Percentiles rank a stretch among this genome's conserved stretches.
phyloP scores from a whole-genome alignment of 2,329 filamentous ascomycete species.

The Lecanosticta acicola region DNA sequence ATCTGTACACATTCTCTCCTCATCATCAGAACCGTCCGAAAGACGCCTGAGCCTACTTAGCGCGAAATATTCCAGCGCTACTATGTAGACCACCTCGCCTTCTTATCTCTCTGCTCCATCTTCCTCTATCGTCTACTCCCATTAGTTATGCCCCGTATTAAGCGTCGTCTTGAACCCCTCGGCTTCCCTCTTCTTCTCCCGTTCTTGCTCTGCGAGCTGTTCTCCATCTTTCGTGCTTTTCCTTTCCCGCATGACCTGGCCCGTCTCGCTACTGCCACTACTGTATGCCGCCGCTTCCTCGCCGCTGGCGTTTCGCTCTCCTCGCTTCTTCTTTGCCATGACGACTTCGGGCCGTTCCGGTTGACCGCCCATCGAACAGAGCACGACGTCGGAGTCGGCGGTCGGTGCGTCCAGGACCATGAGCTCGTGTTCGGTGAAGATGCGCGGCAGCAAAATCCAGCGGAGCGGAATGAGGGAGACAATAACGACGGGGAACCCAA shows the following conservation, averaged over 20 bases:
- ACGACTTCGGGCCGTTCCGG: slow-evolving; percentile 37
- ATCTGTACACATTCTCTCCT: no score
- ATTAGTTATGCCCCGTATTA: slow-evolving; percentile 20
- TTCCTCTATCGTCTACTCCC: no score
- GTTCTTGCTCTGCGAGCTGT: slow-evolving; percentile 15
- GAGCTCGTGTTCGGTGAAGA: slow-evolving; percentile 47
- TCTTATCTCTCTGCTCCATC: no score
- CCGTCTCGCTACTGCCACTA: slow-evolving; percentile 12
- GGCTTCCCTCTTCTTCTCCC: slow-evolving; percentile 14
- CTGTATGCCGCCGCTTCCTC: slow-evolving; percentile 21
- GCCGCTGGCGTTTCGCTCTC: slow-evolving; percentile 20
- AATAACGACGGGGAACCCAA: slow-evolving; percentile 56
- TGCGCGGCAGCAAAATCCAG: slow-evolving; percentile 46
- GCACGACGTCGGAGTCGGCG: slow-evolving; percentile 49
- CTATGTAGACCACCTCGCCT: no score
- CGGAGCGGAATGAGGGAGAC: slow-evolving; percentile 51
- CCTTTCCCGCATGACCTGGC: slow-evolving; percentile 19
- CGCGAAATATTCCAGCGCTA: no score
- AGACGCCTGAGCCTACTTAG: no score
- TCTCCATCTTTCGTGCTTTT: slow-evolving; percentile 24
- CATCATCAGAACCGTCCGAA: no score
- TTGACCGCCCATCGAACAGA: slow-evolving; percentile 49
- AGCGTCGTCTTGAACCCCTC: slow-evolving; percentile 20
- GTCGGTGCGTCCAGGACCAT: slow-evolving; percentile 50
- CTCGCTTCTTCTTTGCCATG: slow-evolving; percentile 23